These are phyloP conservation scores for Botryobasidium botryosum DNA, from an alignment of 768 basidiomycete species.

Conservation along the genomic window DNA sequence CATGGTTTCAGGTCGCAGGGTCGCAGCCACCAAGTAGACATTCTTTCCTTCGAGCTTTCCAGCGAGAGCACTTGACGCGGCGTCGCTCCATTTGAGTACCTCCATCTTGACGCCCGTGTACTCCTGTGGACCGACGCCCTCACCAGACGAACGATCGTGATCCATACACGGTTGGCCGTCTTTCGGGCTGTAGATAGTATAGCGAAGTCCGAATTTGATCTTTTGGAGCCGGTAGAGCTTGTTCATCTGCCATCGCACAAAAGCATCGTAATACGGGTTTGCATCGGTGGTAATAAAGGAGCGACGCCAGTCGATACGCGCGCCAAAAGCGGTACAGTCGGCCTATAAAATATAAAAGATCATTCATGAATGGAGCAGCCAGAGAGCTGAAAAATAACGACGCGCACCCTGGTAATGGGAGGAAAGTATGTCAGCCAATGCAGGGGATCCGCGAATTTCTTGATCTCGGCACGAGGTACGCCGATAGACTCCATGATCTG, in stretches of 20 bases:
- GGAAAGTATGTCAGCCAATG: slow-evolving; percentile 93
- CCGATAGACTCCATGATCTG: slow-evolving; percentile 96
- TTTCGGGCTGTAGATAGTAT: slow-evolving; percentile 96
- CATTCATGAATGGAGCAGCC: neutral
- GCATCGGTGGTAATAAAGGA: slow-evolving; percentile 86
- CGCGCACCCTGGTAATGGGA: slow-evolving; percentile 76
- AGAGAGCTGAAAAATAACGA: slow-evolving; percentile 16
- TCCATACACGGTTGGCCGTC: slow-evolving; percentile 99
- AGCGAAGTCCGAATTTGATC: slow-evolving; percentile 96
- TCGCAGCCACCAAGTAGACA: slow-evolving; percentile 89
- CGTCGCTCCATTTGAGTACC: slow-evolving; percentile 67
- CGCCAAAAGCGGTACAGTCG: slow-evolving; percentile 79
- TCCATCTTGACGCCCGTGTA: slow-evolving; percentile 93
- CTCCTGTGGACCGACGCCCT: slow-evolving; percentile 88
- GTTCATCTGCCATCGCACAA: slow-evolving; percentile 97
- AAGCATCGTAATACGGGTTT: slow-evolving; percentile 94
- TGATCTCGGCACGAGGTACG: slow-evolving; percentile 76
- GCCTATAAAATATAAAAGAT: slow-evolving; percentile 18
- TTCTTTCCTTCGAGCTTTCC: slow-evolving; percentile 59
- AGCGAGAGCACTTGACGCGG: slow-evolving; percentile 44
- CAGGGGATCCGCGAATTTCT: slow-evolving; percentile 89
- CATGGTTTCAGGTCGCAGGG: slow-evolving; percentile 94
- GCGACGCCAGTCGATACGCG: slow-evolving; percentile 93
- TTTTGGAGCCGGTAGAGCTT: slow-evolving; percentile 72
- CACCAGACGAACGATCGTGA: slow-evolving; percentile 90